These are phyloP conservation scores for Nicotiana tomentosiformis DNA, from an alignment of 257 asterid genomes.

Conservation along the genomic window DNA sequence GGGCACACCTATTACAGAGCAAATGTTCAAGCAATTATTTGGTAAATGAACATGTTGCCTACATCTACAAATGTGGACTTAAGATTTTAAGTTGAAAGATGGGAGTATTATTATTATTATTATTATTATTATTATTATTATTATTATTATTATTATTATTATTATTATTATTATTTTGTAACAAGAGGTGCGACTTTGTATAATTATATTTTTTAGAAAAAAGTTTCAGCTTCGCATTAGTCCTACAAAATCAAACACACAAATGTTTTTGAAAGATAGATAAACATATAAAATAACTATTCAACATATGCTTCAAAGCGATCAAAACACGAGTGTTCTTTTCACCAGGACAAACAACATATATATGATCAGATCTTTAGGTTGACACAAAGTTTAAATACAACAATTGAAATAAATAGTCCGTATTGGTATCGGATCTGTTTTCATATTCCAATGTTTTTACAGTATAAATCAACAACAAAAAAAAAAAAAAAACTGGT, in stretches of 20 bases:
- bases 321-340: not conserved
- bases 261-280: not conserved
- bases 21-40: not conserved
- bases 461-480: too few species aligned
- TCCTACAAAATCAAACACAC: not conserved
- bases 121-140: too few species aligned
- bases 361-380: too few species aligned
- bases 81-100: not conserved
- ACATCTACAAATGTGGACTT: not conserved
- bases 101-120: too few species aligned
- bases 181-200: not conserved
- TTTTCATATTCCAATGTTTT: not conserved
- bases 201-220: not conserved
- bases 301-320: fast-evolving
- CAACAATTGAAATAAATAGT: not conserved
- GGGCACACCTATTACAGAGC: not conserved
- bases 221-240: not conserved
- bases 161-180: too few species aligned
- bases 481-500: too few species aligned
- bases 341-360: not conserved
- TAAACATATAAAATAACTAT: not conserved
- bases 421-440: not conserved
- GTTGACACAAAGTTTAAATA: not conserved
- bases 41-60: not conserved
- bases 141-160: too few species aligned